Conservation (phyloP, 805 yeast genomes). For the Ascoidea asiatica region DNA sequence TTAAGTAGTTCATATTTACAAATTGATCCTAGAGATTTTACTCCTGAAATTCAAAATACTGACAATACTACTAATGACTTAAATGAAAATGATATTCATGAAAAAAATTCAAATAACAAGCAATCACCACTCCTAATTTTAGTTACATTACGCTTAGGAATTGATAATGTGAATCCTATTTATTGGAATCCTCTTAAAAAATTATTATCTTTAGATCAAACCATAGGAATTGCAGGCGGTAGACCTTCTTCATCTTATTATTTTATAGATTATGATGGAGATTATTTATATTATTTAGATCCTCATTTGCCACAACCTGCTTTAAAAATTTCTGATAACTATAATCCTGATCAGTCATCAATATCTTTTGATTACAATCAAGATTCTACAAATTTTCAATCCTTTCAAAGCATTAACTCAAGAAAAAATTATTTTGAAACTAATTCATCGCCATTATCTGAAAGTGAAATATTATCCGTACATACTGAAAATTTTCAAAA, state of each 20-base stretch:
- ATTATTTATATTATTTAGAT: constrained; percentile 65
- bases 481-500: constrained; percentile 44
- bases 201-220: constrained; percentile 36
- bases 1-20: too few relatives aligned
- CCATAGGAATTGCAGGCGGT: constrained; percentile 96
- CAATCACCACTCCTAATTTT: constrained; percentile 56
- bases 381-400: constrained; percentile 1
- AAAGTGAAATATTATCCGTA: constrained; percentile 22
- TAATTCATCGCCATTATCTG: constrained; percentile 10
- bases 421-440: constrained; percentile 4
- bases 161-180: constrained; percentile 55
- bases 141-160: constrained; percentile 76
- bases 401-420: constrained; percentile 6
- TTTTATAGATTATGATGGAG: constrained; percentile 72
- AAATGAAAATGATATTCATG: too few relatives aligned
- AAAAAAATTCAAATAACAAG: too few relatives aligned
- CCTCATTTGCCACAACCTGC: constrained; percentile 77
- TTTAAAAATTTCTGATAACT: constrained; percentile 13
- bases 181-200: constrained; percentile 59
- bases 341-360: constrained; percentile 1
- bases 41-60: too few relatives aligned
- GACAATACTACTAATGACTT: too few relatives aligned
- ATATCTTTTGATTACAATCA: background rate
- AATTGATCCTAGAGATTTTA: too few relatives aligned
- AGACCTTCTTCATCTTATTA: constrained; percentile 88